phyloP scores from a whole-genome alignment of 2,329 filamentous ascomycete species.

The Ceratocystis harringtonii region DNA sequence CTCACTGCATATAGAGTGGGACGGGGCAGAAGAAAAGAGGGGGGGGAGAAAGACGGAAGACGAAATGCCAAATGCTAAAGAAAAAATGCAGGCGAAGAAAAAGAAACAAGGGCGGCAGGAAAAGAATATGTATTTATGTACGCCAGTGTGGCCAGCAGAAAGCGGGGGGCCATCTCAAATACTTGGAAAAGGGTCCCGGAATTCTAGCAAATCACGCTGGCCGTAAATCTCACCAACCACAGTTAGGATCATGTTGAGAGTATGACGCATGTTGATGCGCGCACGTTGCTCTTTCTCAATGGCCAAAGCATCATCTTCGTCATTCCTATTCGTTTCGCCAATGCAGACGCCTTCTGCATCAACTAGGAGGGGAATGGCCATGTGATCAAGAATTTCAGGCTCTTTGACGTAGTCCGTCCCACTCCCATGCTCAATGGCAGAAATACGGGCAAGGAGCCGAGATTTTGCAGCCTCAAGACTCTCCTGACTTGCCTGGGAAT shows the following conservation, averaged over 20 bases:
- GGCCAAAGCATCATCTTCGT: constrained; percentile 20
- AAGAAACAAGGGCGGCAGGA: background rate
- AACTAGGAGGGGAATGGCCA: background rate
- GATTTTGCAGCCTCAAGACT: constrained; percentile 35
- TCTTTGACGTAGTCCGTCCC: constrained; percentile 19
- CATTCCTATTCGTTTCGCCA: constrained; percentile 15
- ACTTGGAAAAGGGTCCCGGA: constrained; percentile 46
- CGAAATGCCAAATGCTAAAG: no score
- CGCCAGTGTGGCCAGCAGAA: background rate
- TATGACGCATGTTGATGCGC: constrained; percentile 45
- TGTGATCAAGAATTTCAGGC: constrained; percentile 23
- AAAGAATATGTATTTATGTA: background rate
- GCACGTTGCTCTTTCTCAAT: constrained; percentile 24
- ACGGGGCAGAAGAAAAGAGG: no score
- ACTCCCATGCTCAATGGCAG: constrained; percentile 18
- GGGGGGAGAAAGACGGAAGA: no score
- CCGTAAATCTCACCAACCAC: constrained; percentile 80
- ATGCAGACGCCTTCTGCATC: constrained; percentile 22
- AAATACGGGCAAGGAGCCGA: constrained; percentile 33
- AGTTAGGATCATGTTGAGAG: constrained; percentile 82
- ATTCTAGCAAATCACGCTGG: constrained; percentile 70
- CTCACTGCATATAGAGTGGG: no score
- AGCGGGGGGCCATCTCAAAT: constrained; percentile 22
- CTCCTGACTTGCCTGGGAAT: constrained; percentile 16
- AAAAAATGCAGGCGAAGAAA: background rate